Conservation (phyloP, 2,329 filamentous ascomycete species). For the Fusarium clavum region DNA sequence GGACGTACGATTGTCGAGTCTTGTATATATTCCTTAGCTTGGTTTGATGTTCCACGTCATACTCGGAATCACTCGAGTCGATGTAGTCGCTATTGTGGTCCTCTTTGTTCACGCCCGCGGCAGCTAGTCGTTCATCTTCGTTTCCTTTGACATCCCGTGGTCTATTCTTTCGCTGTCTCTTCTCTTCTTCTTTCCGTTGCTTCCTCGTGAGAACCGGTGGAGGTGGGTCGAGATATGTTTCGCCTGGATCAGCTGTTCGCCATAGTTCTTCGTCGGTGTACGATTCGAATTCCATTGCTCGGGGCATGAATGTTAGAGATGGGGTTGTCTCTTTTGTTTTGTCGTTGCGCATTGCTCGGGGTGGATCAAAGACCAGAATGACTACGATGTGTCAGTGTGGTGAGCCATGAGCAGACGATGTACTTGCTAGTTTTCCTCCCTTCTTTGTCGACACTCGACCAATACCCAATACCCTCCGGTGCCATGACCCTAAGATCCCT, state of each 20-base stretch:
- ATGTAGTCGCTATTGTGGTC: neutral
- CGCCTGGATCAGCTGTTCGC: constrained; percentile 42
- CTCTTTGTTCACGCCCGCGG: constrained; percentile 19
- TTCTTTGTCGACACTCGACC: constrained; percentile 35
- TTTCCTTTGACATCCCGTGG: neutral
- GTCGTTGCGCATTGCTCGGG: constrained; percentile 39
- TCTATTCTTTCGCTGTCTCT: constrained; percentile 14
- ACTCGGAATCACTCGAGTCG: constrained; percentile 20
- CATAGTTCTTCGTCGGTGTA: constrained; percentile 47
- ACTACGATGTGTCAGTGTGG: constrained; percentile 30
- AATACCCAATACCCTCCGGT: constrained; percentile 45
- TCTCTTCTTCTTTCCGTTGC: constrained; percentile 19
- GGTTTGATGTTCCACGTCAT: constrained; percentile 14
- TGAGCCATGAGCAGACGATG: neutral
- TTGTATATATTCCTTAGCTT: neutral
- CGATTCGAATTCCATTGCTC: constrained; percentile 46
- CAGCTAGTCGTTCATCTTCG: neutral
- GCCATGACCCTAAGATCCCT: constrained; percentile 46
- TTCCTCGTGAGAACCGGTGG: constrained; percentile 24
- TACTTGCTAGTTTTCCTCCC: constrained; percentile 37
- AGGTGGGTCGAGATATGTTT: constrained; percentile 46
- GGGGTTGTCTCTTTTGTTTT: constrained; percentile 28
- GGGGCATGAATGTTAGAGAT: constrained; percentile 48
- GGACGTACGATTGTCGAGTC: constrained; percentile 32
- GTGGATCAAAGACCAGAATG: constrained; percentile 42